These are phyloP conservation scores for Candida succiphila DNA, from an alignment of 805 yeast species.

Conservation along the genomic window DNA sequence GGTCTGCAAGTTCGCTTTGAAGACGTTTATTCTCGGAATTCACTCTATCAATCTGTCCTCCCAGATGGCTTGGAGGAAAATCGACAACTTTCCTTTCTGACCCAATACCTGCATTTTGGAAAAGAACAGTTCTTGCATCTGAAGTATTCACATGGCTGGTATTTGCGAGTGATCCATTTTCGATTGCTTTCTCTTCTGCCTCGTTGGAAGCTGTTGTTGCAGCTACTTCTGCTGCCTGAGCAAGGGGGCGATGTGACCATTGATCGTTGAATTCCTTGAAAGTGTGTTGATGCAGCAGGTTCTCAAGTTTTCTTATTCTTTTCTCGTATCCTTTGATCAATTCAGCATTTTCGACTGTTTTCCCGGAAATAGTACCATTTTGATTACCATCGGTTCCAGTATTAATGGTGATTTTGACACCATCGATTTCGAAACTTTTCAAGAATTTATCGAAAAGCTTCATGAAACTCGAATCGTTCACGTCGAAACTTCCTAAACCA, in stretches of 20 bases:
- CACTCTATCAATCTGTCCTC: conserved; percentile 13
- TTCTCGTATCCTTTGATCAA: conserved; percentile 54
- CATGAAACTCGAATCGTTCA: conserved; percentile 22
- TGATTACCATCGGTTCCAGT: conserved; percentile 18
- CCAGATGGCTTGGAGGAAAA: conserved; percentile 19
- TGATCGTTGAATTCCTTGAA: conserved; percentile 38
- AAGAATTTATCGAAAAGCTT: conserved; percentile 32
- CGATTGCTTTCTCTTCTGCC: background rate
- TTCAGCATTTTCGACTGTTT: conserved; percentile 17
- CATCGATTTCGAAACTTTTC: conserved; percentile 32
- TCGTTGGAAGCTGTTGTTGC: background rate
- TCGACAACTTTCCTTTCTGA: conserved; percentile 14
- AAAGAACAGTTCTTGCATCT: conserved; percentile 9
- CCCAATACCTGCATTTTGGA: conserved; percentile 7
- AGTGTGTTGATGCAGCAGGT: conserved; percentile 64
- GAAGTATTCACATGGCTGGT: conserved; percentile 1
- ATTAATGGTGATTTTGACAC: conserved; percentile 21
- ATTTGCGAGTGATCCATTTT: background rate
- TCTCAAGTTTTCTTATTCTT: conserved; percentile 70
- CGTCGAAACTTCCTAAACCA: conserved; percentile 22
- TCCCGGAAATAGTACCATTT: background rate
- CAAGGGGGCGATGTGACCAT: conserved; percentile 24
- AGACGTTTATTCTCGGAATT: conserved; percentile 13
- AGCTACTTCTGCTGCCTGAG: too few species aligned
- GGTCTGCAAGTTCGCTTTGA: conserved; percentile 5